Base-by-base conservation (phyloP, 345 rosid genomes). In the Camelina hispida region DNA sequence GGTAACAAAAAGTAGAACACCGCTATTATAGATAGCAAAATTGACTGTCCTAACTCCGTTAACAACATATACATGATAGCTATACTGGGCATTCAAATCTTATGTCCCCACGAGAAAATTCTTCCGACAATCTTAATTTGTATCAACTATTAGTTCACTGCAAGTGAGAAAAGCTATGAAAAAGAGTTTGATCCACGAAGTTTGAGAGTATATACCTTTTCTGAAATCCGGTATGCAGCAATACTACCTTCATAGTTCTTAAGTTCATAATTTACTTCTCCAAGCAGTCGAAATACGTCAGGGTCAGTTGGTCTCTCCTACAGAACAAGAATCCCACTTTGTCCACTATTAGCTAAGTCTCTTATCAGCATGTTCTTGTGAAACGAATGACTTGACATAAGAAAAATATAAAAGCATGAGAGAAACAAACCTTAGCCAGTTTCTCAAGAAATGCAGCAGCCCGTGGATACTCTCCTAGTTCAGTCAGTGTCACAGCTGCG, bases 241-340 rank as follows among this genome's bases (percentile, higher is more conserved):
- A 74, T 86, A 82, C 98, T 94, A 62, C 98, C 95, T 40, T 87
- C 95, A 81, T 86, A 94, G 84, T 91, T 97, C 81, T 84, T 81
- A 48, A 94, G 96, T 79, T 87, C 89, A 79, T 80, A 91, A 81
- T 91, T 94, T 61, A 90, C 91, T 81, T 94, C 97, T 68, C 96
- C 98, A 70, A 91, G 91, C 91, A 94, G 87, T 75, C 89, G 88
- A 44, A 85, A 87, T 60, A 89, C 95, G 50, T 90, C 93, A 69
- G 95, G 92, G 79, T 90, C 96, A 30, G 69, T 81, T 64, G 90
- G 87, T 78, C 89, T 91, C 73, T 79, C 95, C 98, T 94, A 81
- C 65, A 76, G 74, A 81, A 58, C 55, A 80, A 79, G 52, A 69
- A 74, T 48, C 64, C 20, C 38, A 80, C 50, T 48, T 63, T 51